A percentile compares a stretch with the other conserved stretches of the same genome.
Evolutionary conservation across 305 asterid genomes (phyloP).

Genomic region (Fraxinus sp.): DNA sequence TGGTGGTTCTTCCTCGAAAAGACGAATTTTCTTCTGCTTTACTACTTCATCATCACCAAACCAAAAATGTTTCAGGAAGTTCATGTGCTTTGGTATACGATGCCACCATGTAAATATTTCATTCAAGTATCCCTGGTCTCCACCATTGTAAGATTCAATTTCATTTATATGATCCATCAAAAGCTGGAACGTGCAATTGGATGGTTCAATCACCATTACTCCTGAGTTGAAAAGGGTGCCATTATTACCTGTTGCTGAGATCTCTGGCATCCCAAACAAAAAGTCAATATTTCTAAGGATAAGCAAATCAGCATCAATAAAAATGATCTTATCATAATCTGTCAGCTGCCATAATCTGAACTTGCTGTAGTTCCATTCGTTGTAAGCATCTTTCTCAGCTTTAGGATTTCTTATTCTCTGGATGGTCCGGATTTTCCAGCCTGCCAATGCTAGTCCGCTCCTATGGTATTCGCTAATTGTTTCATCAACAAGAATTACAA

Average conservation of each 20-base stretch:
- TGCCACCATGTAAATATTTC: constrained; percentile 76
- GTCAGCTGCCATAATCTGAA: constrained; percentile 78
- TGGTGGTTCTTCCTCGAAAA: constrained; percentile 60
- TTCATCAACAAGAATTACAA: constrained; percentile 79
- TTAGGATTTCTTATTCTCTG: constrained; percentile 62
- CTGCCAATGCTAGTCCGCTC: constrained; percentile 59
- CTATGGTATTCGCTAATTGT: constrained; percentile 55
- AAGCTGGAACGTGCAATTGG: constrained; percentile 60
- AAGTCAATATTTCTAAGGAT: constrained; percentile 67
- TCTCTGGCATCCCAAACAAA: constrained; percentile 62
- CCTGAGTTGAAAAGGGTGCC: constrained; percentile 65
- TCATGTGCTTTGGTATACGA: constrained; percentile 50
- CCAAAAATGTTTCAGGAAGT: constrained; percentile 58
- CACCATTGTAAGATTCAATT: constrained; percentile 69
- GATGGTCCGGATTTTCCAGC: constrained; percentile 63
- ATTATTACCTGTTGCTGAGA: constrained; percentile 70
- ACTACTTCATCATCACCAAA: constrained; percentile 44
- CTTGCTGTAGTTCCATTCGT: constrained; percentile 82
- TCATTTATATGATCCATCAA: constrained; percentile 55
- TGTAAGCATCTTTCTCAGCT: constrained; percentile 77
- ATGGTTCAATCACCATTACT: constrained; percentile 69
- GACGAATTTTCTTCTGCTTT: constrained; percentile 34
- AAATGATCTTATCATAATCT: constrained; percentile 61
- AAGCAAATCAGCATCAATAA: constrained; percentile 66
- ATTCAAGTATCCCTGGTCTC: constrained; percentile 69